Evolutionary conservation across 768 basidiomycete genomes (phyloP).

Genomic region (Boletus bicolor): DNA sequence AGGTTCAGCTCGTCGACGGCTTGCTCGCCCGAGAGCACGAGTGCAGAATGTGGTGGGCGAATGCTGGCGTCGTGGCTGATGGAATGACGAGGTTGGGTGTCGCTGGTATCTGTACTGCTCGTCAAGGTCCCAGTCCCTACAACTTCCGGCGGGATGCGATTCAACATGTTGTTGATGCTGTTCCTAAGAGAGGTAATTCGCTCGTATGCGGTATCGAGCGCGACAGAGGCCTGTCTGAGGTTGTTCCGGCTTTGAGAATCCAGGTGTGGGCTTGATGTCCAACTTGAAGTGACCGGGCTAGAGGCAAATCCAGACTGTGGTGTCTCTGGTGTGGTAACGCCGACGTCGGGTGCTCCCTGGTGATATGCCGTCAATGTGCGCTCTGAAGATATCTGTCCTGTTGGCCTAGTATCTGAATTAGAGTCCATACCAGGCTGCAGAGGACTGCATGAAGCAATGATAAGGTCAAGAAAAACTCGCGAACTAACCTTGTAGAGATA

Average conservation of each 20-base stretch:
- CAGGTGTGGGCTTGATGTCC: conserved; percentile 12
- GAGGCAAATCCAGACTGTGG: conserved; percentile 1
- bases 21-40: conserved; percentile 30
- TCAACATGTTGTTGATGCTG: conserved; percentile 43
- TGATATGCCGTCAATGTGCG: conserved; percentile 11
- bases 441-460: background rate
- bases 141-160: conserved; percentile 37
- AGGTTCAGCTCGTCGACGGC: conserved; percentile 26
- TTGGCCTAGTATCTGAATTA: conserved; percentile 4
- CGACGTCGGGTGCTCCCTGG: conserved; percentile 12
- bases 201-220: conserved; percentile 52
- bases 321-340: background rate
- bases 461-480: background rate
- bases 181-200: conserved; percentile 54
- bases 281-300: conserved; percentile 1
- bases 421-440: conserved; percentile 21
- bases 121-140: conserved; percentile 9
- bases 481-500: background rate
- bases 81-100: conserved; percentile 10
- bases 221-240: conserved; percentile 50
- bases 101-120: background rate
- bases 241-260: conserved; percentile 33
- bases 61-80: conserved; percentile 21
- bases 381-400: conserved; percentile 13
- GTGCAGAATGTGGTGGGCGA: conserved; percentile 30